phyloP scores from a whole-genome alignment of 768 basidiomycete genomes.

The Porpolomopsis calyptriformis region DNA sequence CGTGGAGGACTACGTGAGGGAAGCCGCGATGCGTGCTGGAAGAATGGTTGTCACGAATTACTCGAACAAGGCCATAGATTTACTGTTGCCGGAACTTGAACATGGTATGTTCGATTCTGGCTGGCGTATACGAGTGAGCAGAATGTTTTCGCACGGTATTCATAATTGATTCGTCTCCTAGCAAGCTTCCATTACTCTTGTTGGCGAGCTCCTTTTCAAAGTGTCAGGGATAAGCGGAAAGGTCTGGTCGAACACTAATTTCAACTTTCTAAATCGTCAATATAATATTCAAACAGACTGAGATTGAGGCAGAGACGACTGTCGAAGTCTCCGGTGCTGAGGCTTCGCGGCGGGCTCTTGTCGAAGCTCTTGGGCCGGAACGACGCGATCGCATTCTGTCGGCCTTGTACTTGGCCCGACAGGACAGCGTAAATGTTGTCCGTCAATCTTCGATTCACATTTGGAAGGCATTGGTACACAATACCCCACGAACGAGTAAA shows the following conservation, averaged over 20 bases:
- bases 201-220: slow-evolving; percentile 93
- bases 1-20: slow-evolving; percentile 87
- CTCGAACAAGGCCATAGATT: slow-evolving; percentile 81
- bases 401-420: slow-evolving; percentile 84
- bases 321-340: slow-evolving; percentile 54
- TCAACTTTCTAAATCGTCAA: background rate
- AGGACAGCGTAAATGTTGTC: slow-evolving; percentile 83
- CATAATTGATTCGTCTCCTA: slow-evolving; percentile 21
- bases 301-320: slow-evolving; percentile 64
- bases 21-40: slow-evolving; percentile 97
- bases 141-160: background rate
- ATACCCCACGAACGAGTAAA: slow-evolving; percentile 81
- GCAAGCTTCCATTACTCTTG: slow-evolving; percentile 93
- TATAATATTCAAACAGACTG: slow-evolving; percentile 21
- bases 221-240: slow-evolving; percentile 94
- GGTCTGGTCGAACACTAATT: slow-evolving; percentile 25
- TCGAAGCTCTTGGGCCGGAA: slow-evolving; percentile 80
- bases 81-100: slow-evolving; percentile 89
- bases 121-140: slow-evolving; percentile 86
- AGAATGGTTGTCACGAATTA: slow-evolving; percentile 97
- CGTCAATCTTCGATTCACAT: slow-evolving; percentile 89
- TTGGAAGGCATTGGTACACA: slow-evolving; percentile 96
- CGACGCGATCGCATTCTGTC: slow-evolving; percentile 86
- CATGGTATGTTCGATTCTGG: slow-evolving; percentile 88
- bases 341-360: slow-evolving; percentile 72